These are phyloP conservation scores for Eucalyptus microcorys DNA, from an alignment of 345 rosid genomes.

Conservation along the genomic window DNA sequence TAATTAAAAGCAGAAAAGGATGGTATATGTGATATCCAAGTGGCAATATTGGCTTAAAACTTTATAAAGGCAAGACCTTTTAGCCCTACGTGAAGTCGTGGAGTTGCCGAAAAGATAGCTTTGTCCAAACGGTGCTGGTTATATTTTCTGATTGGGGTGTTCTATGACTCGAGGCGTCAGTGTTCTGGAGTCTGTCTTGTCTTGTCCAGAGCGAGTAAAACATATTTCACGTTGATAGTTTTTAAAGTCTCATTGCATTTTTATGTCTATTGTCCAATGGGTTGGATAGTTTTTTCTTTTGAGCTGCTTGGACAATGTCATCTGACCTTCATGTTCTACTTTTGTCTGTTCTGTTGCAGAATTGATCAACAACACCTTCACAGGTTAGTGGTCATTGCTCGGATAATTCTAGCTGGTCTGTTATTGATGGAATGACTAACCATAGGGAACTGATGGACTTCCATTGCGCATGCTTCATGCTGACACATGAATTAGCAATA, in stretches of 20 bases:
- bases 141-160: not conserved
- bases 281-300: not conserved
- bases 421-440: not conserved
- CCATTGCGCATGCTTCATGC: not conserved
- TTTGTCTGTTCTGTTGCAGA: conserved; percentile 17
- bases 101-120: not conserved
- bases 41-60: not conserved
- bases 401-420: not conserved
- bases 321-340: not conserved
- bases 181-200: not conserved
- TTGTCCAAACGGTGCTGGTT: not conserved
- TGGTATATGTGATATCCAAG: not conserved
- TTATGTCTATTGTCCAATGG: not conserved
- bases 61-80: not conserved
- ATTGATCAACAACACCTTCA: conserved; percentile 30
- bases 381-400: conserved; percentile 20
- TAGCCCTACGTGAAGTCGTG: not conserved
- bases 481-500: not conserved
- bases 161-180: not conserved
- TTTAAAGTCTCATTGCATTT: not conserved
- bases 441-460: not conserved
- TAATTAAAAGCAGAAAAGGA: not conserved
- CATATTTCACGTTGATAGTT: not conserved
- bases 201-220: not conserved
- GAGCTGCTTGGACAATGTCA: not conserved